Base-by-base conservation (phyloP, 441 rosid species). In the Flueggea neowawraea region DNA sequence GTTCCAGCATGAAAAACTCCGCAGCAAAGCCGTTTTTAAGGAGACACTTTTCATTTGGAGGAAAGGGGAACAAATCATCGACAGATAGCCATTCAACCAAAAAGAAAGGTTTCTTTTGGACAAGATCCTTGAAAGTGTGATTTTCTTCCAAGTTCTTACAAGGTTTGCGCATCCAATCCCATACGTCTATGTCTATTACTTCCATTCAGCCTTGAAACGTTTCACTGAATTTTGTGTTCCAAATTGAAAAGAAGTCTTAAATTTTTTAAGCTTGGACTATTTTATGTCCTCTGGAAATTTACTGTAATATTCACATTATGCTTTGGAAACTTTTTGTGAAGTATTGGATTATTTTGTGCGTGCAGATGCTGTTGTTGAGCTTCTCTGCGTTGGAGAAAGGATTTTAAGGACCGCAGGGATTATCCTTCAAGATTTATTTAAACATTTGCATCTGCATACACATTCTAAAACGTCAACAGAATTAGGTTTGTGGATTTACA, bases 41-140 rank as follows among this genome's bases (percentile, higher is more conserved):
- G 66, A 68, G 90, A 39, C 99, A 86, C 69, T 91, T 95, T 51
- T 90, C 96, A 10, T 83, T 91, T 59, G 94, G 89, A 61, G 87
- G 87, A 39, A 92, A 83, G 73, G 85, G 78, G 31, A 78, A 77
- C 62, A 81, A 76, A 71, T 68, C 86, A 43, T 44, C 69, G 10
- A 52, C 79, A 55, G 97, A 84, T 66, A 83, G 67, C 70, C 76
- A 75, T 55, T 50, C 80, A 31, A 60, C 71, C 8, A 70, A 76
- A 75, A 91, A 76, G 85, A 88, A 81, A 64, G 95, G 95, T 32
- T 78, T 90, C 74, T 92, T 92, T 76, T 95, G 98, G 97, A 72
- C 91, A 58, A 90, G 86, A 67, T 84, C 94, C 54, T 68, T 86
- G 79, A 88, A 80, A 80, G 87, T 71, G 7, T 92, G 84, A 92